Conservation (phyloP, 306 rosid genomes). For the Purshia tridentata region DNA sequence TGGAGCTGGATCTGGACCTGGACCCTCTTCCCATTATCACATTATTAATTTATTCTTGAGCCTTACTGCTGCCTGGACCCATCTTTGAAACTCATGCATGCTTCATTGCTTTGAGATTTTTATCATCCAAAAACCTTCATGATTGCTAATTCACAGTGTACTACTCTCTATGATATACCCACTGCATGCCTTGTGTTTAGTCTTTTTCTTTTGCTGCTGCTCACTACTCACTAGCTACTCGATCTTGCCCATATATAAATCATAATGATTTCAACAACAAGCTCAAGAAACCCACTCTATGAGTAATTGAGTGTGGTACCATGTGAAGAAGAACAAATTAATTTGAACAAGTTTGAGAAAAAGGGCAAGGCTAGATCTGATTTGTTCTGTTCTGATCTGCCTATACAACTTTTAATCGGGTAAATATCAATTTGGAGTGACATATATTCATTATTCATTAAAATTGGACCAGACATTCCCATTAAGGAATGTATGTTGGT, state of each 20-base stretch:
- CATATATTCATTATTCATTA: background rate
- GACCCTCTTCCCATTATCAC: background rate
- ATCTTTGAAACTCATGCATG: background rate
- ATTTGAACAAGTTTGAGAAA: background rate
- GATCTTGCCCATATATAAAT: background rate
- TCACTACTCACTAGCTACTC: too few relatives aligned
- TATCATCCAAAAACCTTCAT: background rate
- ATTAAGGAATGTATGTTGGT: background rate
- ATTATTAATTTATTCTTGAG: background rate
- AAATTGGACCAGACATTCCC: background rate
- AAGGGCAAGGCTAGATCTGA: background rate
- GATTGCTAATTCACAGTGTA: slow-evolving; percentile 5
- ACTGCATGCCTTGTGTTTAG: background rate
- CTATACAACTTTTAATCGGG: background rate
- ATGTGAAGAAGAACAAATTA: slow-evolving; percentile 5
- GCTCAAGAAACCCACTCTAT: background rate
- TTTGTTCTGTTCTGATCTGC: too few relatives aligned
- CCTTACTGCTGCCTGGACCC: background rate
- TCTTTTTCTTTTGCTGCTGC: slow-evolving; percentile 1
- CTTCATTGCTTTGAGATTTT: background rate
- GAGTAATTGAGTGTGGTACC: background rate
- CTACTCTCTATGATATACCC: background rate
- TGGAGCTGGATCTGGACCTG: background rate
- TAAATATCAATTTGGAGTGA: background rate
- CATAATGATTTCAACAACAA: slow-evolving; percentile 13